Percentiles rank a stretch among this genome's conserved stretches.
These are phyloP conservation scores for Umbelopsis sp. DNA, from an alignment of 192 early-diverging fungal genomes.

Conservation along the genomic window DNA sequence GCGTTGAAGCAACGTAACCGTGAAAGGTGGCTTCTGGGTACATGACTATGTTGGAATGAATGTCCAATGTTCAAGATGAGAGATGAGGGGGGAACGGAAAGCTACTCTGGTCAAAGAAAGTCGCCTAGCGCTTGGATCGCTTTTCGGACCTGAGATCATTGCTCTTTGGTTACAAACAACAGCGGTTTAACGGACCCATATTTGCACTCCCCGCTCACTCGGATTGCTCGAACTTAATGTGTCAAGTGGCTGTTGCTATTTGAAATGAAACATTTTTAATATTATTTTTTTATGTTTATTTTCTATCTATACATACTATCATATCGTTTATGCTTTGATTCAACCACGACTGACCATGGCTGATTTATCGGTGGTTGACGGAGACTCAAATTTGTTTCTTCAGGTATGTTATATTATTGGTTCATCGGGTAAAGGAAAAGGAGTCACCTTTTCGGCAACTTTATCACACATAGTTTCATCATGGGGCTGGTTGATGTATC, in stretches of 20 bases:
- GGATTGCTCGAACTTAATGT: too few relatives aligned
- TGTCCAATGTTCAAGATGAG: neutral
- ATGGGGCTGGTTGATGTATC: too few relatives aligned
- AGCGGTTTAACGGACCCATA: too few relatives aligned
- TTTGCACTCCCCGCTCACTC: too few relatives aligned
- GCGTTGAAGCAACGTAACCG: conserved; percentile 55
- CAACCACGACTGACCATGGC: too few relatives aligned
- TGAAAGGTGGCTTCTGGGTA: conserved; percentile 34
- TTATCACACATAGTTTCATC: neutral
- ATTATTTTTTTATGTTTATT: neutral
- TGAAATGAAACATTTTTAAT: too few relatives aligned
- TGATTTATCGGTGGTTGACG: neutral
- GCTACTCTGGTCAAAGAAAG: neutral
- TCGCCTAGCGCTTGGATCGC: conserved; percentile 5
- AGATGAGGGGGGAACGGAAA: neutral
- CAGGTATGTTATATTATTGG: neutral
- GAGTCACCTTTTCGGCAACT: neutral
- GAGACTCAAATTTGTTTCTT: neutral
- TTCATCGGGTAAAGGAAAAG: neutral
- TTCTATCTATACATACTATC: too few relatives aligned
- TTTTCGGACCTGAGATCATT: conserved; percentile 11
- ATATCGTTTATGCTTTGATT: too few relatives aligned
- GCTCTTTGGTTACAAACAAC: neutral
- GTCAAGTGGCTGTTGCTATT: too few relatives aligned
- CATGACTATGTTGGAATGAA: neutral